A percentile compares a stretch with the other conserved stretches of the same genome.
phyloP scores from a whole-genome alignment of 73 alveolate species.

The Tetrahymena malaccensis region DNA sequence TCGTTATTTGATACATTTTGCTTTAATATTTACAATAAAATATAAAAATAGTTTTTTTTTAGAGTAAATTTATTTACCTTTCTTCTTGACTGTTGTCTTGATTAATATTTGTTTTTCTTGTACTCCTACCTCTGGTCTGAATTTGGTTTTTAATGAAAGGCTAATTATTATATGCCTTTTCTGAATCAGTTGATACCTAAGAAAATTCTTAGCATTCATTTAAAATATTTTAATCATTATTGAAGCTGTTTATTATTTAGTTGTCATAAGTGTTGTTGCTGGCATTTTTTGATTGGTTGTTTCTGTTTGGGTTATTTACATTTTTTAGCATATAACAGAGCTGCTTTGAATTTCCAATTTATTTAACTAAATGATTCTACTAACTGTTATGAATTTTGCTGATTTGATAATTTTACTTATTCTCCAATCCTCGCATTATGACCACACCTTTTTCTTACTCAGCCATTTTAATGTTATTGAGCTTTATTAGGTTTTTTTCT shows the following conservation, averaged over 20 bases:
- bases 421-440: neutral
- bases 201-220: neutral
- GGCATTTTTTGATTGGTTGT: neutral
- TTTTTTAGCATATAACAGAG: neutral
- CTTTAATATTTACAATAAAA: neutral
- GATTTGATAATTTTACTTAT: neutral
- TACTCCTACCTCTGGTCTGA: neutral
- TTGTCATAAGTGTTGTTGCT: neutral
- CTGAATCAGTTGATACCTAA: neutral
- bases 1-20: neutral
- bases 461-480: neutral
- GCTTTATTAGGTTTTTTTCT: neutral
- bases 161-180: too few relatives aligned
- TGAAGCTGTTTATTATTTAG: neutral
- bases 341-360: neutral
- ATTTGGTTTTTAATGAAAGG: neutral
- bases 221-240: neutral
- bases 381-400: neutral
- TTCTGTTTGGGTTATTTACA: neutral
- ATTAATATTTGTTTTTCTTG: neutral
- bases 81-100: neutral
- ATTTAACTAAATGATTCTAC: neutral
- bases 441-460: neutral
- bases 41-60: neutral
- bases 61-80: neutral